Conservation (phyloP, 2,329 filamentous ascomycete species). For the Thermomyces lanuginosus region DNA sequence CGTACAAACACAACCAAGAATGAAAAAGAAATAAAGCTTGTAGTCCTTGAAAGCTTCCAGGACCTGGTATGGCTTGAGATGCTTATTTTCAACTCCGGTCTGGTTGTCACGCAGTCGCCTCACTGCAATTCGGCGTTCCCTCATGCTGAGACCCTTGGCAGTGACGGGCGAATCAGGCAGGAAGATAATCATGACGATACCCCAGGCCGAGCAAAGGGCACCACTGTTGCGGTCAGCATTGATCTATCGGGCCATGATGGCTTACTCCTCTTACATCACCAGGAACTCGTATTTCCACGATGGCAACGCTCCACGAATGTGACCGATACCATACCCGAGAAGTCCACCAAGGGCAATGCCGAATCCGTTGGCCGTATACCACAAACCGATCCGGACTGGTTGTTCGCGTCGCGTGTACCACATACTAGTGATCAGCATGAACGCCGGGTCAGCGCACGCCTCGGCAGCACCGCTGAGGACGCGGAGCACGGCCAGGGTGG, state of each 20-base stretch:
- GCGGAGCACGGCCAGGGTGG: slow-evolving; percentile 39
- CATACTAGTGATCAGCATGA: slow-evolving; percentile 50
- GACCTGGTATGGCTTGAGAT: slow-evolving; percentile 39
- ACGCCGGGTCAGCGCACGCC: slow-evolving; percentile 41
- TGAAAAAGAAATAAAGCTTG: slow-evolving; percentile 43
- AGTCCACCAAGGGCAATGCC: slow-evolving; percentile 43
- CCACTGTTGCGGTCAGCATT: slow-evolving; percentile 13
- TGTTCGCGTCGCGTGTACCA: slow-evolving; percentile 50
- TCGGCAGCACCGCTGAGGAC: slow-evolving; percentile 42
- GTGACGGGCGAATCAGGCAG: slow-evolving; percentile 43
- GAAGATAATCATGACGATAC: slow-evolving; percentile 39
- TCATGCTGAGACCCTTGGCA: slow-evolving; percentile 34
- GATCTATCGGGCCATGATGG: not conserved
- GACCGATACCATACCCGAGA: slow-evolving; percentile 43
- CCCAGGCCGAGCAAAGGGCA: slow-evolving; percentile 43
- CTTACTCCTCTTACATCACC: slow-evolving; percentile 31
- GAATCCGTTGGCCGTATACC: slow-evolving; percentile 44
- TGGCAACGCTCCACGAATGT: slow-evolving; percentile 39
- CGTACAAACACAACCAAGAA: slow-evolving; percentile 32
- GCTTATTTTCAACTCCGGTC: slow-evolving; percentile 43
- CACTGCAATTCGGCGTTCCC: slow-evolving; percentile 40
- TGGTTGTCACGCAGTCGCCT: slow-evolving; percentile 41
- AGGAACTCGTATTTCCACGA: slow-evolving; percentile 55
- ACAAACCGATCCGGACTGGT: slow-evolving; percentile 42
- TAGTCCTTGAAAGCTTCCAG: slow-evolving; percentile 41